Evolutionary conservation across 2,329 filamentous ascomycete species (phyloP).

Genomic region (Diaporthe ampelina): DNA sequence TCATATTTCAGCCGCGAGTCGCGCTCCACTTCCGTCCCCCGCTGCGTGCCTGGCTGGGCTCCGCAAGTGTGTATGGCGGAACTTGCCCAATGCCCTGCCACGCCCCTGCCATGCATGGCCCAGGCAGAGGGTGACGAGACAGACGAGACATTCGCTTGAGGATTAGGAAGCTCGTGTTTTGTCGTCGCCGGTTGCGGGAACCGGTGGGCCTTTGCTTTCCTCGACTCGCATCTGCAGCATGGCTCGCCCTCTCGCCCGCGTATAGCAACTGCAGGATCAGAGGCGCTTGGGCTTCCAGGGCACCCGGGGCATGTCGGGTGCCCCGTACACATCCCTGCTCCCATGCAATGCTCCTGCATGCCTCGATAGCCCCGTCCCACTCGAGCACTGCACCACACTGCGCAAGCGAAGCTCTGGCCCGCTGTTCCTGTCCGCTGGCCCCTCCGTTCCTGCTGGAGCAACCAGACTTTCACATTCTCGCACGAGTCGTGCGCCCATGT

Average conservation of each 20-base stretch:
- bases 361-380: slow-evolving; percentile 21
- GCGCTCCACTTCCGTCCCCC: slow-evolving; percentile 10
- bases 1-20: slow-evolving; percentile 24
- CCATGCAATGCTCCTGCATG: slow-evolving; percentile 32
- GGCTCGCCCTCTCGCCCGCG: slow-evolving; percentile 7
- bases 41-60: slow-evolving; percentile 22
- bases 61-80: slow-evolving; percentile 32
- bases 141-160: neutral
- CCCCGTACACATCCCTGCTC: slow-evolving; percentile 27
- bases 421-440: slow-evolving; percentile 34
- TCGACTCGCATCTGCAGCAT: slow-evolving; percentile 25
- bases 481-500: slow-evolving; percentile 27
- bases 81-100: slow-evolving; percentile 17
- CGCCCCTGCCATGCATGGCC: slow-evolving; percentile 6
- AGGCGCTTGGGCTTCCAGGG: slow-evolving; percentile 19
- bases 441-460: slow-evolving; percentile 9
- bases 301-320: slow-evolving; percentile 5
- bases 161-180: slow-evolving; percentile 6
- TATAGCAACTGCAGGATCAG: slow-evolving; percentile 22
- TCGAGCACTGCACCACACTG: slow-evolving; percentile 1
- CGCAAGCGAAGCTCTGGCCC: slow-evolving; percentile 32
- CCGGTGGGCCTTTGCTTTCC: slow-evolving; percentile 7
- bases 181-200: slow-evolving; percentile 7
- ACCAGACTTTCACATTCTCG: slow-evolving; percentile 10
- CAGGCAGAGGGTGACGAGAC: neutral